These are phyloP conservation scores for Cytospora schulzeri DNA, from an alignment of 2,329 filamentous ascomycete species.

Conservation along the genomic window DNA sequence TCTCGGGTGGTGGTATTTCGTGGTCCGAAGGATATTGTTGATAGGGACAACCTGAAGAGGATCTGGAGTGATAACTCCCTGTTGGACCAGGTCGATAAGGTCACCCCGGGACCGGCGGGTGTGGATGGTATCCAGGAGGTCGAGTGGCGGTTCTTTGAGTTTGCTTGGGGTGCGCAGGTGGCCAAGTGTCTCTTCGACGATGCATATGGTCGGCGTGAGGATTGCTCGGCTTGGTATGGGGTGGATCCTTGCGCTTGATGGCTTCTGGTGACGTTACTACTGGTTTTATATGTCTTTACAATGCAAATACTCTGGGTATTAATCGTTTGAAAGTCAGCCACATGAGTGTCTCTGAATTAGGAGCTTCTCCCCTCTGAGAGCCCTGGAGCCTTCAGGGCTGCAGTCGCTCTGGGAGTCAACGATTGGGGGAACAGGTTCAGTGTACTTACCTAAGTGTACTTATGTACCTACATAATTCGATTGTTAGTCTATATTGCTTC, in stretches of 20 bases:
- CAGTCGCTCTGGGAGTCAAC: no score
- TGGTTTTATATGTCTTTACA: no score
- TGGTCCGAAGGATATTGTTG: constrained; percentile 1
- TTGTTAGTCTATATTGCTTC: neutral
- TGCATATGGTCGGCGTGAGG: neutral
- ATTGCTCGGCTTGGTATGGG: constrained; percentile 4
- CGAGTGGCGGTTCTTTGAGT: constrained; percentile 16
- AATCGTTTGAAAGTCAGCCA: no score
- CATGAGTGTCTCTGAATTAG: no score
- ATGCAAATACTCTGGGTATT: no score
- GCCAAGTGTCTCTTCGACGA: constrained; percentile 7
- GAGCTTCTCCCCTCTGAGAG: no score
- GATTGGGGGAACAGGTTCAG: no score
- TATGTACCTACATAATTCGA: no score
- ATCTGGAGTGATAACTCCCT: constrained; percentile 5
- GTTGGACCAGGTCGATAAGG: constrained; percentile 6
- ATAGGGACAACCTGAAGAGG: constrained; percentile 1
- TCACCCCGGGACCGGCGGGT: neutral
- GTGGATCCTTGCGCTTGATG: constrained; percentile 8
- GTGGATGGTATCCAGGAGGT: neutral
- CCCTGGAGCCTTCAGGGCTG: no score
- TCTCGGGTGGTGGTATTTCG: constrained; percentile 12
- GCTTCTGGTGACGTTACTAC: neutral
- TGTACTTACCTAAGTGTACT: no score
- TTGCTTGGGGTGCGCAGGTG: constrained; percentile 6